phyloP scores from a whole-genome alignment of 225 moss, liverwort and hornwort genomes.

The Asterella californica region DNA sequence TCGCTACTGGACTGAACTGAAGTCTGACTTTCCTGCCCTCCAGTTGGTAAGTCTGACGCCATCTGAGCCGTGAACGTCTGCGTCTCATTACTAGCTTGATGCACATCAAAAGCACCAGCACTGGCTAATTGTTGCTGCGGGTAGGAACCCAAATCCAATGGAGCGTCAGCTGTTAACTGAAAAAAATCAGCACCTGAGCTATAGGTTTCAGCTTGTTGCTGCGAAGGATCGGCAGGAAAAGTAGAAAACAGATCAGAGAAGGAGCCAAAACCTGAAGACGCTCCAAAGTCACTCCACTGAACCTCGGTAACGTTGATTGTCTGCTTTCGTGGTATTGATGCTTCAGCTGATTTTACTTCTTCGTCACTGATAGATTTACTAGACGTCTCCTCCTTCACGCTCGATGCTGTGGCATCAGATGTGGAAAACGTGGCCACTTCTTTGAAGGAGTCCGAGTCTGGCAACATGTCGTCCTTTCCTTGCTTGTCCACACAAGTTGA shows the following conservation, averaged over 20 bases:
- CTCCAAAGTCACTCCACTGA: constrained; percentile 84
- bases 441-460: constrained; percentile 12
- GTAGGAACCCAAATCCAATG: constrained; percentile 17
- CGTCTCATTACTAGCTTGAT: constrained; percentile 2
- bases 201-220: constrained; percentile 20
- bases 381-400: constrained; percentile 2
- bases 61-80: background rate
- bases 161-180: constrained; percentile 8
- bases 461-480: background rate
- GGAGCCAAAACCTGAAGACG: constrained; percentile 65
- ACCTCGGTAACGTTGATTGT: constrained; percentile 38
- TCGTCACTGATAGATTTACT: background rate
- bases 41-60: constrained; percentile 2
- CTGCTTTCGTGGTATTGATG: constrained; percentile 22
- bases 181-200: constrained; percentile 60
- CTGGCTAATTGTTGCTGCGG: constrained; percentile 20
- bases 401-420: constrained; percentile 4
- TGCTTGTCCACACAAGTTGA: background rate
- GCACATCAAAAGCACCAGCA: constrained; percentile 33
- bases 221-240: constrained; percentile 42
- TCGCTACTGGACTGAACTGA: constrained; percentile 26
- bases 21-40: constrained; percentile 1
- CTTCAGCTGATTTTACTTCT: constrained; percentile 9
- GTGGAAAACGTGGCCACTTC: background rate
- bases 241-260: constrained; percentile 80